Evolutionary conservation across 176 grass and related monocot species (phyloP), one percentile per base, ranked within the genome.

Genomic region (Oryza glaberrima): DNA sequence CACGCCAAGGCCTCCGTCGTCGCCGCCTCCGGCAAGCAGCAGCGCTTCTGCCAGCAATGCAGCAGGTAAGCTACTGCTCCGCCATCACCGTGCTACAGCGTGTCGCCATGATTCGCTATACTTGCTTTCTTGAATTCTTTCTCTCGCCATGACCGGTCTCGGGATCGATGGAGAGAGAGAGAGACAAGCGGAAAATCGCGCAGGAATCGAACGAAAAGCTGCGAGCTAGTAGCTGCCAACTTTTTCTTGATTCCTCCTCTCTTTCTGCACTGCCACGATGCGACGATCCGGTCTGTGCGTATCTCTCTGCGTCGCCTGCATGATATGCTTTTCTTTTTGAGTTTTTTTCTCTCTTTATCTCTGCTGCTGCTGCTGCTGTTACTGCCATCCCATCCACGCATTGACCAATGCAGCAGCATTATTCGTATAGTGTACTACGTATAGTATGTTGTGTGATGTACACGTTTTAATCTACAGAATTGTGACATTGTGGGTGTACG

Each of bases 41-140:
- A 98, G 83, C 90, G 96, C 49, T 95, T 98, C 90, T 98, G 96
- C 90, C 96, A 98, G 84, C 96, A 98, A 72, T 98, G 96, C 89
- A 95, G 93, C 89, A 94, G 96, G 96, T 95, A 20, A 51, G 14
- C 14, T 16, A 51, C 48, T 51, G 4, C 4, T 51, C 48, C 48
- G 48, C 48, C 48, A 58, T 58, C 17, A 8, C 54, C 54, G 54
- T 20, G 54, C 54, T 58, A 58, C 54, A 58, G 17, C 17, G 52
- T 54, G 51, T 54, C 34, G 34, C 28, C 28, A 30, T 30, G 28
- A 30, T 30, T 30, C 28, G 28, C 28, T 26, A 1, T 30, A 30
- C 34, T 35, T 36, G 4, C 35, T 36, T 36, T 36, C 35, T 36
- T 36, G 28, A 30, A 30, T 30, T 36, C 35, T 41, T 34, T 41